Conservation (phyloP, 495 filamentous ascomycete genomes). For the Staphylotrichum tortipilum region DNA sequence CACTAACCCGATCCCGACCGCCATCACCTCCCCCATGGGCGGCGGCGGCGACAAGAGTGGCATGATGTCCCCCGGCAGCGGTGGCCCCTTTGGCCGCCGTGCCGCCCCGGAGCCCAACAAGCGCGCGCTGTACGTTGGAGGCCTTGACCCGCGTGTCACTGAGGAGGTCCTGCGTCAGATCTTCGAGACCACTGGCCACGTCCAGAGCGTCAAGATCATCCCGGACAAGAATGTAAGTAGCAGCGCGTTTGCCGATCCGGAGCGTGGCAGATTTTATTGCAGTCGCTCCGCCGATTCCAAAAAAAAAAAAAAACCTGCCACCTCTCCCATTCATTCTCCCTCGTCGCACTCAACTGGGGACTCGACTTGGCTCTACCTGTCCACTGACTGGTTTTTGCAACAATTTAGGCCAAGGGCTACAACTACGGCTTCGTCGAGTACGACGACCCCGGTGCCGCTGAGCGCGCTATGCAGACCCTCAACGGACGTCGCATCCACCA, state of each 20-base stretch:
- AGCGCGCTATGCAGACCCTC: constrained; percentile 92
- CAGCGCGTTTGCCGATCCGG: too few relatives aligned
- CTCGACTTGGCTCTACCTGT: neutral
- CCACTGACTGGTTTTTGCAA: too few relatives aligned
- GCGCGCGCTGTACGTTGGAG: constrained; percentile 91
- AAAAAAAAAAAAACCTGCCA: too few relatives aligned
- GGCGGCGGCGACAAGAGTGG: constrained; percentile 48
- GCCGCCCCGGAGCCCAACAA: constrained; percentile 98
- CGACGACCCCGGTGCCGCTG: constrained; percentile 92
- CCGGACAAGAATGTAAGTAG: constrained; percentile 90
- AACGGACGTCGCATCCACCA: constrained; percentile 95
- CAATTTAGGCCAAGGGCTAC: constrained; percentile 81
- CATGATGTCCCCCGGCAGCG: constrained; percentile 75
- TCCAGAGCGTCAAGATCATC: constrained; percentile 98
- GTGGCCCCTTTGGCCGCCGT: constrained; percentile 75
- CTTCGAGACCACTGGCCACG: constrained; percentile 97
- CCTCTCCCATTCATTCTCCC: too few relatives aligned
- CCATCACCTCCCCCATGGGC: constrained; percentile 81
- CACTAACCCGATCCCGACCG: constrained; percentile 89
- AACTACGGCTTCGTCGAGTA: constrained; percentile 99
- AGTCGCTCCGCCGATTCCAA: too few relatives aligned
- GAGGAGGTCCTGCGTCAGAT: constrained; percentile 97
- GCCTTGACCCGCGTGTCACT: constrained; percentile 88
- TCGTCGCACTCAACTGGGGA: too few relatives aligned
- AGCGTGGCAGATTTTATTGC: too few relatives aligned